Evolutionary conservation across 768 basidiomycete species (phyloP), one percentile per base, ranked within the genome.

Genomic region (Cystofilobasidium capitatum): DNA sequence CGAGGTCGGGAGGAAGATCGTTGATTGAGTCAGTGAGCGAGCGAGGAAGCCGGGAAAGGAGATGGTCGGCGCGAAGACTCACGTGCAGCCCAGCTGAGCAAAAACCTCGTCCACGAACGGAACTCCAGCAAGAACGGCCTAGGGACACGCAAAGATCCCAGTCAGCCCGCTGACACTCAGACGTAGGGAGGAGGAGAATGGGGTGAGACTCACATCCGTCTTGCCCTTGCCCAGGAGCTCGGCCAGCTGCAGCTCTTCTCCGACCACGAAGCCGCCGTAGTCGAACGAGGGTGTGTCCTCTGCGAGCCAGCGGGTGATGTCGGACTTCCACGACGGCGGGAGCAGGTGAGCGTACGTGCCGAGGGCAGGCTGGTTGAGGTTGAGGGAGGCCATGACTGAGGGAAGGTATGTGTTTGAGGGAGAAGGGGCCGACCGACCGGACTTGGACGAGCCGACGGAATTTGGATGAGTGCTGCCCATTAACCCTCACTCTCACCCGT

Each of bases 201-300:
- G 10, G 8, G 10, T 14, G 29, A 29, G 33, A 59, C 40, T 12
- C 65, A 84, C 81, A 61, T 85, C 84, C 68, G 37, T 64, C 42
- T 69, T 63, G 45, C 90, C 91, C 79, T 99, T 98, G 58, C 92
- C 94, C 72, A 91, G 82, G 22, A 98, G 83, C 74, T 86, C 87
- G 9, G 96, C 96, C 75, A 88, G 86, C 47, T 91, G 85, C 42
- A 83, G 79, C 9, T 83, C 87, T 74, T 98, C 93, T 17, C 94
- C 94, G 12, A 99, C 94, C 58, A 98, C 91, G 74, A 88, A 94
- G 2, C 94, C 94, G 44, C 88, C 93, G 71, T 91, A 96, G 77
- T 99, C 94, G 72, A 97, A 96, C 0, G 90, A 92, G 0, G 94
- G 94, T 0, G 87, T 88, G 75, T 98, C 94, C 78, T 99, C 94